Evolutionary conservation across 441 rosid species (phyloP), one percentile per base, ranked within the genome.

Genomic region (Adansonia grandidieri): DNA sequence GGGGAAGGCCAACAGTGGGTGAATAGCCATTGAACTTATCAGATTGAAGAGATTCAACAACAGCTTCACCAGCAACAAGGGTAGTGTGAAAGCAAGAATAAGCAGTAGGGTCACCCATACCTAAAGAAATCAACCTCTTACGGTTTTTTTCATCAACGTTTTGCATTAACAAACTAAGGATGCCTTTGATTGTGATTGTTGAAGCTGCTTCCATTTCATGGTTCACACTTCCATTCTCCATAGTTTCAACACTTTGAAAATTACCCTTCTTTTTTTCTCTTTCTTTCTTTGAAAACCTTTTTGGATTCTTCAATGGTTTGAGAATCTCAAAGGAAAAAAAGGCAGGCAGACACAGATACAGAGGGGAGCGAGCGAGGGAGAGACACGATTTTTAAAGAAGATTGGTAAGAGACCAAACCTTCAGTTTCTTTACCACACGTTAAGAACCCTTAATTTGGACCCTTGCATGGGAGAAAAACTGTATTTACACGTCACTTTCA

Each of bases 41-140:
- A 37, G 95, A 95, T 67, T 79, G 87, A 80, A 95, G 95, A 78
- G 98, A 80, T 63, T 88, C 91, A 51, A 80, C 76, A 71, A 90
- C 94, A 82, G 99, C 93, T 74, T 88, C 81, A 57, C 64, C 84
- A 64, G 95, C 92, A 64, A 79, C 85, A 57, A 80, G 89, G 4
- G 97, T 82, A 3, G 98, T 88, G 28, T 80, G 92, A 71, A 93
- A 95, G 83, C 97, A 93, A n/a, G 96, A 87, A 78, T 90, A 85
- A 8, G 87, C 90, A 32, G 97, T 83, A 63, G 99, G 99, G 87
- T 95, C 99, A 57, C 99, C 99, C 89, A 95, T 87, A 6, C 98
- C 97, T 14, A 92, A 80, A 4, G 97, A 90, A 81, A 95, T 89
- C 37, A 90, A 84, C 81, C 78, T 84, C 83, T 81, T 91, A 9